Conservation (phyloP, 768 basidiomycete genomes). For the Crassisporium funariophilum region DNA sequence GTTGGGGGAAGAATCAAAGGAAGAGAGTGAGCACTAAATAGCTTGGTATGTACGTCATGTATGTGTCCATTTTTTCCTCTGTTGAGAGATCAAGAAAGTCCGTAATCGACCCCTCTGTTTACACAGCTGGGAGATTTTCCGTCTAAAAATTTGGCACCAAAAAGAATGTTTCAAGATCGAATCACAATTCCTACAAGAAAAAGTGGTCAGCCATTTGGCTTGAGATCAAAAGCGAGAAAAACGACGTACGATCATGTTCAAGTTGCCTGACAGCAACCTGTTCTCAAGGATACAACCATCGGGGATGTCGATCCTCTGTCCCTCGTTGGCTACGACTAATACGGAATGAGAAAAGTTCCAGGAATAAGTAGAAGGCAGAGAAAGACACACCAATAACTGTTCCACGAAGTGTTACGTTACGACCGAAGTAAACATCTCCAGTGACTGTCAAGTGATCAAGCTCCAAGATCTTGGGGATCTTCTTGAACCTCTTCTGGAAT, state of each 20-base stretch:
- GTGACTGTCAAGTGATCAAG: conserved; percentile 94
- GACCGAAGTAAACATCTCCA: conserved; percentile 89
- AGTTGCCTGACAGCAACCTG: conserved; percentile 78
- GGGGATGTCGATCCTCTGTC: conserved; percentile 80
- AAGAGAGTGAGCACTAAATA: conserved; percentile 5
- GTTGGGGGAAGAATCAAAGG: no score
- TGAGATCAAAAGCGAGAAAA: neutral
- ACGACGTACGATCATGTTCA: conserved; percentile 71
- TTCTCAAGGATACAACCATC: conserved; percentile 82
- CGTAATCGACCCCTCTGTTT: conserved; percentile 6
- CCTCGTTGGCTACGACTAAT: conserved; percentile 76
- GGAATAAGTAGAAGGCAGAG: neutral
- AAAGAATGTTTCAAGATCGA: no score
- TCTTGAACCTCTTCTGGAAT: conserved; percentile 95
- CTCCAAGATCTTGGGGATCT: conserved; percentile 88
- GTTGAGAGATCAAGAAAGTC: neutral
- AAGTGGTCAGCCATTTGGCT: neutral
- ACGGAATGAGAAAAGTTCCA: neutral
- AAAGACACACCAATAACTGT: conserved; percentile 72
- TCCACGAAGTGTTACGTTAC: conserved; percentile 82
- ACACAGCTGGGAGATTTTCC: neutral
- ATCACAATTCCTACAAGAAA: conserved; percentile 33
- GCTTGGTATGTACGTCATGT: conserved; percentile 6
- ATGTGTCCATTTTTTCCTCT: conserved; percentile 7
- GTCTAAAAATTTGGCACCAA: neutral